Percentiles rank a stretch among this genome's conserved stretches.
These are phyloP conservation scores for Guyanaporus albipodus DNA, from an alignment of 768 basidiomycete genomes.

Conservation along the genomic window DNA sequence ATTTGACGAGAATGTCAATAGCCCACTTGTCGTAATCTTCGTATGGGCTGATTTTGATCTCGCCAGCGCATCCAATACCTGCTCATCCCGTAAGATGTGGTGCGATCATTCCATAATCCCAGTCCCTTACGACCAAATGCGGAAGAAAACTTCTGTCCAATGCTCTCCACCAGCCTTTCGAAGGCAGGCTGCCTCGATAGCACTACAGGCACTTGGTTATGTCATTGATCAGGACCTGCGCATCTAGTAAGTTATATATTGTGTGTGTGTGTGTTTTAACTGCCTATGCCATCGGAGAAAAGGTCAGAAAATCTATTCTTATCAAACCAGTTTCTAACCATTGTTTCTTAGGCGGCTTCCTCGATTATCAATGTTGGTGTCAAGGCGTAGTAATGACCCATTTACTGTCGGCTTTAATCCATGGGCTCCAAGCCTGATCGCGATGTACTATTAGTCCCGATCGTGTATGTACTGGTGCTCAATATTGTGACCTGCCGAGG, in stretches of 20 bases:
- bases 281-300: constrained; percentile 6
- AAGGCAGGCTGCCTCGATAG: constrained; percentile 74
- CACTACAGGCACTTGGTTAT: constrained; percentile 15
- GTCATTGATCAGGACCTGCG: constrained; percentile 17
- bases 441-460: too few species aligned
- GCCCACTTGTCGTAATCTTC: constrained; percentile 95
- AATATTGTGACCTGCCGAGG: too few species aligned
- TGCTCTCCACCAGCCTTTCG: constrained; percentile 66
- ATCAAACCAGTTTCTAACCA: too few species aligned
- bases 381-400: too few species aligned
- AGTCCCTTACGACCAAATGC: constrained; percentile 88
- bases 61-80: constrained; percentile 93
- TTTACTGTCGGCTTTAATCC: too few species aligned
- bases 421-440: too few species aligned
- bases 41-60: constrained; percentile 73
- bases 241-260: constrained; percentile 8
- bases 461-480: too few species aligned
- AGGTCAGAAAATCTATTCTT: constrained; percentile 16
- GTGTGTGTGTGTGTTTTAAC: background rate
- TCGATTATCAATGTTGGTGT: too few species aligned
- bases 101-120: background rate
- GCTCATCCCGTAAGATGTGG: constrained; percentile 8
- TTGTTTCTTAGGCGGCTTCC: too few species aligned
- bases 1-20: constrained; percentile 93
- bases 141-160: constrained; percentile 81